phyloP scores from a whole-genome alignment of 2,329 filamentous ascomycete species.

The Metarhizium brunneum region DNA sequence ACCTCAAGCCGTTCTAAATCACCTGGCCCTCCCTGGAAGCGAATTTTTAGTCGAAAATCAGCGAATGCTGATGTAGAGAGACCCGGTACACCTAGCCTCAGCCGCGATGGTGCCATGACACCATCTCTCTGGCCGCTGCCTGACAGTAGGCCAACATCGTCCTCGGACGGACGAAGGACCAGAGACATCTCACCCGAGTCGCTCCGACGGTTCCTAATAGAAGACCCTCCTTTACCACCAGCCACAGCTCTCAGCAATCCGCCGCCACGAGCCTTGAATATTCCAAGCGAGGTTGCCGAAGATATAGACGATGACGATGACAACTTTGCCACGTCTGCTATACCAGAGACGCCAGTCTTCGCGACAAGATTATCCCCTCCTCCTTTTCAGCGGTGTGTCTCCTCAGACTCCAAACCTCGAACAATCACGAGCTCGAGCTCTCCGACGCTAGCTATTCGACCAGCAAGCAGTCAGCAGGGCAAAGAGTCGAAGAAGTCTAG shows the following conservation, averaged over 20 bases:
- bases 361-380: slow-evolving; percentile 43
- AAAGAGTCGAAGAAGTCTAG: slow-evolving; percentile 2
- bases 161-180: slow-evolving; percentile 31
- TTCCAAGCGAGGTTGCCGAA: slow-evolving; percentile 26
- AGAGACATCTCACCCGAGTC: slow-evolving; percentile 49
- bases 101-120: neutral
- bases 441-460: slow-evolving; percentile 14
- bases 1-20: slow-evolving; percentile 39
- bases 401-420: slow-evolving; percentile 18
- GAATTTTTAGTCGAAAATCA: slow-evolving; percentile 38
- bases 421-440: slow-evolving; percentile 15
- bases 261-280: slow-evolving; percentile 16
- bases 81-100: neutral
- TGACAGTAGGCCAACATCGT: neutral
- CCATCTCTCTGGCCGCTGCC: neutral
- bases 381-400: slow-evolving; percentile 31
- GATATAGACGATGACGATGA: slow-evolving; percentile 40
- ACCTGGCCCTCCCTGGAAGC: slow-evolving; percentile 40
- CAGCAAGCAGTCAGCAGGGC: slow-evolving; percentile 7
- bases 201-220: slow-evolving; percentile 39
- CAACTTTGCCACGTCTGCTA: slow-evolving; percentile 48
- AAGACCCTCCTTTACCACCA: slow-evolving; percentile 28
- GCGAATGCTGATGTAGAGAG: neutral
- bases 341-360: slow-evolving; percentile 34
- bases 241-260: slow-evolving; percentile 19